Evolutionary conservation across 345 rosid species (phyloP).

Genomic region (Odontarrhena argentea): DNA sequence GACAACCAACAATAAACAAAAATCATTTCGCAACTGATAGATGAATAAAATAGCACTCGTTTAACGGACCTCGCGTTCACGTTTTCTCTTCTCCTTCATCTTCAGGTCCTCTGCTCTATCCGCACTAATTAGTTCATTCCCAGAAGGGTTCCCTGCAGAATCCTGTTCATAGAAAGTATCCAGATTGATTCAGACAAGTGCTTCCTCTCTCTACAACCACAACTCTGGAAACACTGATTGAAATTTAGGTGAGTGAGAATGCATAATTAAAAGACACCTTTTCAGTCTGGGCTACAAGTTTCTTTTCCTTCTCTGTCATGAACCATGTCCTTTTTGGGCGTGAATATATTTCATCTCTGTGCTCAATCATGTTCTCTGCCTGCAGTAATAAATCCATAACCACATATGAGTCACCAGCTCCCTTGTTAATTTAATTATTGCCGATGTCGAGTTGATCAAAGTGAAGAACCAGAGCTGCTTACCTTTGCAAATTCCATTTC

Average conservation of each 20-base stretch:
- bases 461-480: slow-evolving; percentile 14
- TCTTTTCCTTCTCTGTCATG: slow-evolving; percentile 87
- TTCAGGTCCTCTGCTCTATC: slow-evolving; percentile 85
- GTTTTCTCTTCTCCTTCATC: slow-evolving; percentile 90
- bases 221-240: not conserved
- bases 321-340: slow-evolving; percentile 97
- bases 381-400: slow-evolving; percentile 40
- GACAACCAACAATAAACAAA: slow-evolving; percentile 1
- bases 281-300: slow-evolving; percentile 59
- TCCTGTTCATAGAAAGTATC: slow-evolving; percentile 48
- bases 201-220: slow-evolving; percentile 8
- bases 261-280: slow-evolving; percentile 48
- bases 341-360: slow-evolving; percentile 80
- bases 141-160: slow-evolving; percentile 56
- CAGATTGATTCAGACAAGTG: slow-evolving; percentile 27
- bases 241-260: slow-evolving; percentile 9
- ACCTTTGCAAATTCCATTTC: slow-evolving; percentile 98
- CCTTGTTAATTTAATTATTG: not conserved
- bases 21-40: slow-evolving; percentile 29
- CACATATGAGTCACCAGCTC: slow-evolving; percentile 15
- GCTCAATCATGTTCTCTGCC: slow-evolving; percentile 92
- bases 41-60: slow-evolving; percentile 12
- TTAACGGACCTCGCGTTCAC: slow-evolving; percentile 72
- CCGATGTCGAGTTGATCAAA: slow-evolving; percentile 5
- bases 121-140: slow-evolving; percentile 70